Evolutionary conservation across 805 yeast species (phyloP).

Genomic region (Metschnikowia proteae): DNA sequence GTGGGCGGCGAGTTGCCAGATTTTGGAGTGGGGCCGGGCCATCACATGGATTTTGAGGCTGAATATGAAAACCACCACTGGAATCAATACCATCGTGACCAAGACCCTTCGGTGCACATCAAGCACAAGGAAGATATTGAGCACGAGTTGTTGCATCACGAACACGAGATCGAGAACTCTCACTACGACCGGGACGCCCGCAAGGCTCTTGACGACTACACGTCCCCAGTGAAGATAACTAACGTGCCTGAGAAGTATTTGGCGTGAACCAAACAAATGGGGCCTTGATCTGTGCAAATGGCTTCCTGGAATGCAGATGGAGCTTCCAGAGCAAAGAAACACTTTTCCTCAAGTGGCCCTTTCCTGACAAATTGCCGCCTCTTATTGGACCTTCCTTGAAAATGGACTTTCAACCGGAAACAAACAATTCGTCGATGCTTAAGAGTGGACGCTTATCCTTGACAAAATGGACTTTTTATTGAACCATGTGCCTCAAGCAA

Average conservation of each 20-base stretch:
- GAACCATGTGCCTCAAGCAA: too few species aligned
- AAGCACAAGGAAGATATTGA: conserved; percentile 89
- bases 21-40: conserved; percentile 90
- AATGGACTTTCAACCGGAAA: too few species aligned
- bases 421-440: too few species aligned
- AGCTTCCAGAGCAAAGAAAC: neutral
- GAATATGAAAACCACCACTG: conserved; percentile 96
- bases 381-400: too few species aligned
- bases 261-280: conserved; percentile 2
- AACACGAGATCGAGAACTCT: conserved; percentile 72
- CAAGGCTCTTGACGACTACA: conserved; percentile 25
- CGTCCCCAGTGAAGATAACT: conserved; percentile 23
- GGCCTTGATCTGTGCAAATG: neutral
- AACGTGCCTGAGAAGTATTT: conserved; percentile 17
- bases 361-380: too few species aligned
- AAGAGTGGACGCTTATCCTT: too few species aligned
- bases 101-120: conserved; percentile 76
- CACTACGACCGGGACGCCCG: conserved; percentile 32
- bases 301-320: neutral
- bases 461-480: too few species aligned
- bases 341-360: too few species aligned
- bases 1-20: conserved; percentile 81
- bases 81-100: conserved; percentile 70
- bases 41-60: conserved; percentile 87
- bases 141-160: conserved; percentile 80